These are phyloP conservation scores for Middelhovenomyces tepae DNA, from an alignment of 805 yeast genomes.

Conservation along the genomic window DNA sequence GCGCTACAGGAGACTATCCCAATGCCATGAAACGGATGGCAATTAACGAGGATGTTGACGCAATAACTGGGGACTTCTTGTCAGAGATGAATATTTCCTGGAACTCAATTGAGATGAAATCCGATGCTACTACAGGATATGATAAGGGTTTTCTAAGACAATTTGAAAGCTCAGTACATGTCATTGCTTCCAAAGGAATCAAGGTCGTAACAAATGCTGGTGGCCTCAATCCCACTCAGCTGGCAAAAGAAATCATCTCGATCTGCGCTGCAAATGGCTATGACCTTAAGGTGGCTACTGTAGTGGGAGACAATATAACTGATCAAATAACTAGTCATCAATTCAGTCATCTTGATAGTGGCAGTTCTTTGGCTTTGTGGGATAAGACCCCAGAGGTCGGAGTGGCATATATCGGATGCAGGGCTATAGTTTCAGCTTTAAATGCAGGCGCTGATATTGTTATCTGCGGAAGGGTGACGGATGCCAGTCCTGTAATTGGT, in stretches of 20 bases:
- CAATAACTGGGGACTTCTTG: slow-evolving; percentile 15
- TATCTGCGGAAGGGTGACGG: slow-evolving; percentile 19
- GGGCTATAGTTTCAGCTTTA: slow-evolving; percentile 17
- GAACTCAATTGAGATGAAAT: neutral
- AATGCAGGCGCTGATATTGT: slow-evolving; percentile 19
- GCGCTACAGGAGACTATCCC: no score
- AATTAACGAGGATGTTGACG: slow-evolving; percentile 12
- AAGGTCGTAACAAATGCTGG: slow-evolving; percentile 20
- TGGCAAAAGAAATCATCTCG: slow-evolving; percentile 12
- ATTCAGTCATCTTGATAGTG: slow-evolving; percentile 7
- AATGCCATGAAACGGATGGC: slow-evolving; percentile 11
- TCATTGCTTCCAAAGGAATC: slow-evolving; percentile 8
- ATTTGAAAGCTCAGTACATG: slow-evolving; percentile 2
- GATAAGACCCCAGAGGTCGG: slow-evolving; percentile 10
- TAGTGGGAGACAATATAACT: slow-evolving; percentile 16
- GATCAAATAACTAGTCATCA: slow-evolving; percentile 8
- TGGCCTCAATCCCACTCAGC: slow-evolving; percentile 18
- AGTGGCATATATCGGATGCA: slow-evolving; percentile 18
- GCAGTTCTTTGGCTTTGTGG: slow-evolving; percentile 11
- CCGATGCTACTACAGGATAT: neutral
- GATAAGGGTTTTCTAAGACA: slow-evolving; percentile 8
- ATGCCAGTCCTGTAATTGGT: slow-evolving; percentile 20
- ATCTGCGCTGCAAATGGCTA: slow-evolving; percentile 7
- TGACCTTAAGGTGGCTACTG: slow-evolving; percentile 17
- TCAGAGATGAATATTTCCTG: slow-evolving; percentile 14